Evolutionary conservation across 805 yeast genomes (phyloP), one percentile per base, ranked within the genome.

Genomic region (Zygosaccharomyces bailii): DNA sequence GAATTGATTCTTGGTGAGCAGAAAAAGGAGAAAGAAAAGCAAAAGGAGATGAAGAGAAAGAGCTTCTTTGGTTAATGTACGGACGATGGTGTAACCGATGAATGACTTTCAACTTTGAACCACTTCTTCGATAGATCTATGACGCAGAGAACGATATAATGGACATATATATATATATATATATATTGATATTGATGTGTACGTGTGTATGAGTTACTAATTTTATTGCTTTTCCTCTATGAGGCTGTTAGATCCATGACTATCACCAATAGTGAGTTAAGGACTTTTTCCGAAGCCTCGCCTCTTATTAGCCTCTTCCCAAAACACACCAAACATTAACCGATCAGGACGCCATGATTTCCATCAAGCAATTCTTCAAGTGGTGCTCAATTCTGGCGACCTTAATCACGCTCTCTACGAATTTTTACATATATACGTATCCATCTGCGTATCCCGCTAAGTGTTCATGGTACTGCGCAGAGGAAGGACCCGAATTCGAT

Each of bases 1-100:
- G 95, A 88, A 57, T 70, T 91, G 66, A 87, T 93, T 69, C 85
- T 95, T 10, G 96, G 89, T 46, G 96, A 95, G 9, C 76, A 79
- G 31, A 71, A 76, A 50, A 79, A 74, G 63, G 75, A 76, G 62
- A 69, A 73, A 39, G 70, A 78, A 38, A 81, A 80, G 66, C 75
- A 74, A 37, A 65, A 44, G 25, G 34, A 36, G 42, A 43, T 38
- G 40, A 37, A 37, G 14, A 37, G 21, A 65, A 54, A 58, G 55
- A 45, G 39, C 35, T 18, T 32, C 17, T 13, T 39, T 33, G 23
- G 42, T 34, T 36, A 21, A 21, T 31, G 11, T 2, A 19, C 13
- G 6, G 27, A 23, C 24, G 8, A 3, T 10, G 27, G 7, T n/a
- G n/a, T n/a, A n/a, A n/a, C n/a, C n/a, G n/a, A n/a, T n/a, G n/a